These are phyloP conservation scores for Physaria fendleri DNA, from an alignment of 345 rosid genomes.

Conservation along the genomic window DNA sequence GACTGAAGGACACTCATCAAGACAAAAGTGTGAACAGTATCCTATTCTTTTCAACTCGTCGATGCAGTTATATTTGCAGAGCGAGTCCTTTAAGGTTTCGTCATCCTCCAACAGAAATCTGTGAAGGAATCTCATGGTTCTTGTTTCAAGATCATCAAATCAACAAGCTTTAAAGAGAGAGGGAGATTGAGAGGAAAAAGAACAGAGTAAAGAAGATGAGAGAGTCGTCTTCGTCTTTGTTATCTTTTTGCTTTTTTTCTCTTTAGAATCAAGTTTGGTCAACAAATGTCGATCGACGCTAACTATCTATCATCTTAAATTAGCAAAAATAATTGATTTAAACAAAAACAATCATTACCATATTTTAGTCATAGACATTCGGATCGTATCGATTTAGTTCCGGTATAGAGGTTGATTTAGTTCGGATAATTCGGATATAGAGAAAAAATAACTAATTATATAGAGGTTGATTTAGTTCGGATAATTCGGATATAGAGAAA, in stretches of 20 bases:
- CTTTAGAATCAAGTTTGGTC: slow-evolving; percentile 23
- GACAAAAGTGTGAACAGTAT: slow-evolving; percentile 2
- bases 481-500: no score
- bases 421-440: no score
- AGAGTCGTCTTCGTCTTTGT: slow-evolving; percentile 17
- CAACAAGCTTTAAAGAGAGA: slow-evolving; percentile 10
- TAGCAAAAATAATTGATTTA: not conserved
- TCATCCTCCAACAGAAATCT: slow-evolving; percentile 15
- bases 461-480: no score
- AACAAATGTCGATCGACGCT: slow-evolving; percentile 20
- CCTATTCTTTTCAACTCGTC: not conserved
- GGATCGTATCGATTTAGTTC: no score
- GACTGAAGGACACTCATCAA: slow-evolving; percentile 16
- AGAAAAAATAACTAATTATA: no score
- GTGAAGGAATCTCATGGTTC: slow-evolving; percentile 24
- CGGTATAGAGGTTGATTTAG: no score
- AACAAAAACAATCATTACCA: no score
- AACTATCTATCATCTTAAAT: slow-evolving; percentile 9
- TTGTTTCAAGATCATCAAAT: slow-evolving; percentile 30
- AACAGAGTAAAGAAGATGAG: not conserved
- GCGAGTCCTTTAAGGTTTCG: not conserved
- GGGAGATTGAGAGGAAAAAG: not conserved
- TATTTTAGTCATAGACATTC: no score
- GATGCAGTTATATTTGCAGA: not conserved
- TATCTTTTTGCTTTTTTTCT: slow-evolving; percentile 14